Percentiles rank a stretch among this genome's conserved stretches.
Evolutionary conservation across 1,284 basidiomycete genomes (phyloP).

Genomic region (Cryptococcus hybrid): DNA sequence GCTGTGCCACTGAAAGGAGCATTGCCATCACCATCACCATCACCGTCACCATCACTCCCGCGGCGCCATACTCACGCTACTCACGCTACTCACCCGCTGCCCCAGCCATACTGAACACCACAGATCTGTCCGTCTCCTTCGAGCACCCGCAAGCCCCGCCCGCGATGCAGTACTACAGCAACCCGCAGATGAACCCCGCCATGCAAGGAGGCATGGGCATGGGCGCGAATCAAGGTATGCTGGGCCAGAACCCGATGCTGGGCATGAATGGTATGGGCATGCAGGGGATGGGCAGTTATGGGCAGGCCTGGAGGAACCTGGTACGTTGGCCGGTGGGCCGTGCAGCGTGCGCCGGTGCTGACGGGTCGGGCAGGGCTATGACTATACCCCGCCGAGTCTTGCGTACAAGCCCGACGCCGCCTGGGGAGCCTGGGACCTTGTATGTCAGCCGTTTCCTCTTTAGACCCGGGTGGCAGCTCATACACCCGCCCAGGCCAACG

Average conservation of each 20-base stretch:
- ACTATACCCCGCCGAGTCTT: constrained; percentile 31
- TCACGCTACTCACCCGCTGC: too few relatives aligned
- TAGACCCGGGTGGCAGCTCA: background rate
- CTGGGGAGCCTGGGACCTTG: constrained; percentile 42
- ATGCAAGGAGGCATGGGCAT: constrained; percentile 2
- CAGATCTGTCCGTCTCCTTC: too few relatives aligned
- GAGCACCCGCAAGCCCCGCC: too few relatives aligned
- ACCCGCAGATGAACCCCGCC: background rate
- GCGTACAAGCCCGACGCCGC: constrained; percentile 29
- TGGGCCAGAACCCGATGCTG: background rate
- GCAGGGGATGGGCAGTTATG: constrained; percentile 14
- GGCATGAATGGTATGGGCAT: constrained; percentile 12
- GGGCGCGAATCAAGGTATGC: background rate
- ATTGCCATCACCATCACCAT: too few relatives aligned
- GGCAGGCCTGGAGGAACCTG: constrained; percentile 28
- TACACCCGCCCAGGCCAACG: constrained; percentile 22
- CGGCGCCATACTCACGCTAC: too few relatives aligned
- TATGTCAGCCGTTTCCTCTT: constrained; percentile 7
- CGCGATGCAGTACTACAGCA: constrained; percentile 17
- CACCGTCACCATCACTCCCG: too few relatives aligned
- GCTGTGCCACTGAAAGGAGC: too few relatives aligned
- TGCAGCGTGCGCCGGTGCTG: background rate
- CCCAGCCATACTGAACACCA: too few relatives aligned
- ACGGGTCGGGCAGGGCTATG: constrained; percentile 25
- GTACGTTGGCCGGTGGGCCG: constrained; percentile 10